phyloP scores from a whole-genome alignment of 768 basidiomycete species.

The Ramaria sp. region DNA sequence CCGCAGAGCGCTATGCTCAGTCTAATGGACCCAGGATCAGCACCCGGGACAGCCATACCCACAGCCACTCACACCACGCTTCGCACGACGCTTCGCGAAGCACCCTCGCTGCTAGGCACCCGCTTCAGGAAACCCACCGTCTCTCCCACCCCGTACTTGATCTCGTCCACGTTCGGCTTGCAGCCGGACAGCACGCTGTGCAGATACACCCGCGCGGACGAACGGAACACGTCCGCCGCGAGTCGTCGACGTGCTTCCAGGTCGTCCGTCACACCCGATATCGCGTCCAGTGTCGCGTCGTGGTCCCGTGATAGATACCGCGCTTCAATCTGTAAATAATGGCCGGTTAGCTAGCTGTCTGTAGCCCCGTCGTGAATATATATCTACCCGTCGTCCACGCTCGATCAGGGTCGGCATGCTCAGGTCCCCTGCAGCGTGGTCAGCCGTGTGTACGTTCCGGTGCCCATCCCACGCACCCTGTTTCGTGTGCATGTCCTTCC shows the following conservation, averaged over 20 bases:
- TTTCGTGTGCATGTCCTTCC: constrained; percentile 38
- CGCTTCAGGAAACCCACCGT: constrained; percentile 37
- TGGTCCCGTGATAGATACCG: constrained; percentile 7
- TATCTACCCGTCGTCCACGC: constrained; percentile 26
- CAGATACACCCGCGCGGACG: constrained; percentile 64
- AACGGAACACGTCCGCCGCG: constrained; percentile 49
- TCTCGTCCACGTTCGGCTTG: constrained; percentile 54
- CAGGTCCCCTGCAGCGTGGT: constrained; percentile 23
- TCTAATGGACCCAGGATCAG: not conserved
- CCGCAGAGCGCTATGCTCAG: constrained; percentile 65
- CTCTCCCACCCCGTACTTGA: constrained; percentile 41
- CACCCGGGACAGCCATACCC: too few species aligned
- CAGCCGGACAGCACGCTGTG: constrained; percentile 70
- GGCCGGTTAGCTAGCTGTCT: not conserved
- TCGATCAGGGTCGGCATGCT: constrained; percentile 51
- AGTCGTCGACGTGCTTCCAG: constrained; percentile 24
- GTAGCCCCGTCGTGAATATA: not conserved
- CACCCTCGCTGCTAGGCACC: constrained; percentile 25
- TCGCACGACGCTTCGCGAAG: constrained; percentile 48
- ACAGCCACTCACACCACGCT: constrained; percentile 47
- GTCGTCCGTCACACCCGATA: constrained; percentile 10
- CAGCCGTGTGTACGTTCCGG: not conserved
- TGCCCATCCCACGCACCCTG: constrained; percentile 23
- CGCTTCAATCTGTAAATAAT: constrained; percentile 1
- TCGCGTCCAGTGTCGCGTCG: constrained; percentile 1